Evolutionary conservation across 176 grass and related monocot species (phyloP), one percentile per base, ranked within the genome.

Genomic region (Panicum miliaceum): DNA sequence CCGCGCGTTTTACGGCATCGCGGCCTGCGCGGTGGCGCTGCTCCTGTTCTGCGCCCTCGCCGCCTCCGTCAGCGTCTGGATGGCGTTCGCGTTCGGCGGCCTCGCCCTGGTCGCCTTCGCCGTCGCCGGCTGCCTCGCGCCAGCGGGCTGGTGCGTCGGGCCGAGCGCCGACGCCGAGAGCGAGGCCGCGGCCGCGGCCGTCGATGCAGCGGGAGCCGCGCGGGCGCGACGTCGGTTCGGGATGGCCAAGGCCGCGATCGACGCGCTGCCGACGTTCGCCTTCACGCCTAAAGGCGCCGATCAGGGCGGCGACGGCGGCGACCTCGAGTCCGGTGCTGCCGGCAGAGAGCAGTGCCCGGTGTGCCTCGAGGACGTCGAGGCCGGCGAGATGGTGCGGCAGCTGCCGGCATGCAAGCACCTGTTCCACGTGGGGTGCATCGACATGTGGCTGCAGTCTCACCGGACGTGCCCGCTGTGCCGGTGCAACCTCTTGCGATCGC

Each of bases 391-490:
- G 68, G 87, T 89, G 47, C 81, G 87, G 75, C 81, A 29, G 68
- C 68, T 80, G 48, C 87, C 64, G 67, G 16, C 68, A 11, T 89
- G 87, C 87, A 47, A 36, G 59, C 87, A 89, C 81, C 4, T 89
- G 48, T 89, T 84, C 87, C 81, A 89, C 26, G 81, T 79, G 26
- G 68, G 8, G 15, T 89, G 87, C 81, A 67, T 89, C 48, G 75
- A 84, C 48, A 84, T 84, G 87, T 88, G 87, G 81, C 81, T 88
- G 15, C 81, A 88, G 67, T 88, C 68, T 7, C 87, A 88, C 57
- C 32, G 45, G 11, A 88, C 87, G 22, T 88, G 87, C 15, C 87
- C 81, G 0, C 3, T 89, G 7, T 89, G 87, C 81, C 47, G 81
- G 7, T 80, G 68, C 60, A 71, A 84, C 76, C 59, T 84, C 59